phyloP scores from a whole-genome alignment of 805 yeast species.

The Komagataella phaffii region DNA sequence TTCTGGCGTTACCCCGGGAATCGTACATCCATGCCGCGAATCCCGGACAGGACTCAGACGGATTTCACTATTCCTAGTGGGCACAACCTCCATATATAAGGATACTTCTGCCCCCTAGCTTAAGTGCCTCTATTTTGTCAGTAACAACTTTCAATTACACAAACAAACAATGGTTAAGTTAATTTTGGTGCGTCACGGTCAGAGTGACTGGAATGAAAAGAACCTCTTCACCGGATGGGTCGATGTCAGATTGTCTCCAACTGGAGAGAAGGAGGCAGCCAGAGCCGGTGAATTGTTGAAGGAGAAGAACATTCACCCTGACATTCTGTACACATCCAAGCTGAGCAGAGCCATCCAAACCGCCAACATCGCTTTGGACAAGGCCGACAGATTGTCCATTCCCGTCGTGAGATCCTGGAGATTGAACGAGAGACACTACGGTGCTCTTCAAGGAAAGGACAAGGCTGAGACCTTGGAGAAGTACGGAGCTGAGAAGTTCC shows the following conservation, averaged over 20 bases:
- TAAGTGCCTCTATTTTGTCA: neutral
- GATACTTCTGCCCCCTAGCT: neutral
- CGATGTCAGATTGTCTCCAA: slow-evolving; percentile 73
- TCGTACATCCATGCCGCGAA: neutral
- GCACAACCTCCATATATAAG: neutral
- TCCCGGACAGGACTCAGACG: neutral
- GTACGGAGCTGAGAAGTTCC: slow-evolving; percentile 89
- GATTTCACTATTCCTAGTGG: neutral
- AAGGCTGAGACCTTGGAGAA: slow-evolving; percentile 83
- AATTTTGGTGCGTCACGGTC: slow-evolving; percentile 96
- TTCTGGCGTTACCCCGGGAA: neutral
- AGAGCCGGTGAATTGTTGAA: slow-evolving; percentile 88
- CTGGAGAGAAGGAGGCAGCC: slow-evolving; percentile 82
- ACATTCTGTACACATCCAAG: slow-evolving; percentile 80
- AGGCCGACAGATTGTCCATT: slow-evolving; percentile 80
- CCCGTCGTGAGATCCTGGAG: slow-evolving; percentile 96
- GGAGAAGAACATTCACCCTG: slow-evolving; percentile 78
- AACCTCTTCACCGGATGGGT: slow-evolving; percentile 99
- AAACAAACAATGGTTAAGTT: slow-evolving; percentile 34
- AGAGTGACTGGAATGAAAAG: slow-evolving; percentile 98
- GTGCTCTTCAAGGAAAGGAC: slow-evolving; percentile 97
- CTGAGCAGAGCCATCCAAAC: slow-evolving; percentile 94
- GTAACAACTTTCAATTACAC: neutral
- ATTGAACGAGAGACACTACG: slow-evolving; percentile 97
- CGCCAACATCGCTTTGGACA: slow-evolving; percentile 84